These are phyloP conservation scores for Colletotrichum sidae DNA, from an alignment of 2,329 filamentous ascomycete genomes.

Conservation along the genomic window DNA sequence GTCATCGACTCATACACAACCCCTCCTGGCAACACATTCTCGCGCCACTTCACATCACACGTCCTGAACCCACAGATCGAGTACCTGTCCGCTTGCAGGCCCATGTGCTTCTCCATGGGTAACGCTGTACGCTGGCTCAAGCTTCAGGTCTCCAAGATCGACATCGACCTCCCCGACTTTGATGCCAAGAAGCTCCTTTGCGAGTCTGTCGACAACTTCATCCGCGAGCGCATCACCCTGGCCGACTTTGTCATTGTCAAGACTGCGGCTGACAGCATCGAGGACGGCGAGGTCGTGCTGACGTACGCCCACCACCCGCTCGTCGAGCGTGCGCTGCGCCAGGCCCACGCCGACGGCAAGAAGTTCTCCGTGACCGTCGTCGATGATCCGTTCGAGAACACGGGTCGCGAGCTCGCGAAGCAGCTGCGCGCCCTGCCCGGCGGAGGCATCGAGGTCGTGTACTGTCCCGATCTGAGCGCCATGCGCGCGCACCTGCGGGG, in stretches of 20 bases:
- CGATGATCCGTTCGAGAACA: slow-evolving; percentile 72
- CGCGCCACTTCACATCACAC: slow-evolving; percentile 91
- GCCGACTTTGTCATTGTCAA: slow-evolving; percentile 88
- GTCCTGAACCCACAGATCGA: slow-evolving; percentile 95
- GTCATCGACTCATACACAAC: slow-evolving; percentile 95
- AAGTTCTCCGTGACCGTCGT: slow-evolving; percentile 87
- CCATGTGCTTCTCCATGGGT: slow-evolving; percentile 95
- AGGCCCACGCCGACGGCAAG: slow-evolving; percentile 77
- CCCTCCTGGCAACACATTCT: slow-evolving; percentile 84
- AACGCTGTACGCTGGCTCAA: slow-evolving; percentile 97
- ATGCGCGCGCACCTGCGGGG: slow-evolving; percentile 77
- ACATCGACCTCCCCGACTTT: slow-evolving; percentile 84
- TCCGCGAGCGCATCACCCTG: slow-evolving; percentile 88
- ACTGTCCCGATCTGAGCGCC: slow-evolving; percentile 81
- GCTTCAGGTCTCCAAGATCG: slow-evolving; percentile 89
- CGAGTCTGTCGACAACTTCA: slow-evolving; percentile 87
- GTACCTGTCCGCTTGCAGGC: slow-evolving; percentile 92
- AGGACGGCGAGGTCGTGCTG: slow-evolving; percentile 83
- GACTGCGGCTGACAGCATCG: slow-evolving; percentile 80
- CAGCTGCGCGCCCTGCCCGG: slow-evolving; percentile 62
- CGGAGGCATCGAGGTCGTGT: slow-evolving; percentile 79
- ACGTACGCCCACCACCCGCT: slow-evolving; percentile 89
- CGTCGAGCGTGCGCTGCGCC: slow-evolving; percentile 83
- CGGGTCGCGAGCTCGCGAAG: slow-evolving; percentile 72
- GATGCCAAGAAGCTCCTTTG: slow-evolving; percentile 78